Percentiles rank a stretch among this genome's conserved stretches.
Evolutionary conservation across 164 flowering plant genomes (phyloP).

Genomic region (Umbellularia californica): DNA sequence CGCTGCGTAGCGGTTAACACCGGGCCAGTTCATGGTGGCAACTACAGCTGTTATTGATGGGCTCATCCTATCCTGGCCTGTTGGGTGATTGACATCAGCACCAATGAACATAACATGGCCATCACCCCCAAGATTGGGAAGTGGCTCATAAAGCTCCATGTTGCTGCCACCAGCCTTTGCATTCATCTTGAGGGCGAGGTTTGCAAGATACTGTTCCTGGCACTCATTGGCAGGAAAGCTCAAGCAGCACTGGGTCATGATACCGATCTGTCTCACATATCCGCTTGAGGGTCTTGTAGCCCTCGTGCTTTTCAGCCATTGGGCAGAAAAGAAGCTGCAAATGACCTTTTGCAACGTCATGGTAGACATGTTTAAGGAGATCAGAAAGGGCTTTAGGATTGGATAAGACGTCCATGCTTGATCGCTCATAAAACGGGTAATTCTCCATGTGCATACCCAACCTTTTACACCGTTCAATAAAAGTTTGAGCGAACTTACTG

Average conservation of each 20-base stretch:
- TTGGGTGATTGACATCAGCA: slow-evolving; percentile 90
- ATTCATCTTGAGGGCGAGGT: slow-evolving; percentile 76
- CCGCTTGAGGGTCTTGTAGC: slow-evolving; percentile 70
- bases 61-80: slow-evolving; percentile 27
- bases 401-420: slow-evolving; percentile 33
- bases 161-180: slow-evolving; percentile 87
- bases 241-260: slow-evolving; percentile 70
- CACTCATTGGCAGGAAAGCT: slow-evolving; percentile 29
- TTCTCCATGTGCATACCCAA: slow-evolving; percentile 39
- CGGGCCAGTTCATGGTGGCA: slow-evolving; percentile 81
- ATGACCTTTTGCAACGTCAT: slow-evolving; percentile 10
- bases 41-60: slow-evolving; percentile 83
- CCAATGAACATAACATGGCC: slow-evolving; percentile 68
- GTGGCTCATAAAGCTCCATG: slow-evolving; percentile 44
- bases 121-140: slow-evolving; percentile 35
- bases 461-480: slow-evolving; percentile 26
- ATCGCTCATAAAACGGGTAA: slow-evolving; percentile 16
- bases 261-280: slow-evolving; percentile 67
- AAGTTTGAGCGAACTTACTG: slow-evolving; percentile 23
- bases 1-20: slow-evolving; percentile 64
- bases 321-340: slow-evolving; percentile 60
- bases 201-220: slow-evolving; percentile 48
- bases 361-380: slow-evolving; percentile 23
- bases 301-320: slow-evolving; percentile 47
- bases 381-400: slow-evolving; percentile 21